Conservation (phyloP, 2,329 filamentous ascomycete species). For the Fusarium nurragi region DNA sequence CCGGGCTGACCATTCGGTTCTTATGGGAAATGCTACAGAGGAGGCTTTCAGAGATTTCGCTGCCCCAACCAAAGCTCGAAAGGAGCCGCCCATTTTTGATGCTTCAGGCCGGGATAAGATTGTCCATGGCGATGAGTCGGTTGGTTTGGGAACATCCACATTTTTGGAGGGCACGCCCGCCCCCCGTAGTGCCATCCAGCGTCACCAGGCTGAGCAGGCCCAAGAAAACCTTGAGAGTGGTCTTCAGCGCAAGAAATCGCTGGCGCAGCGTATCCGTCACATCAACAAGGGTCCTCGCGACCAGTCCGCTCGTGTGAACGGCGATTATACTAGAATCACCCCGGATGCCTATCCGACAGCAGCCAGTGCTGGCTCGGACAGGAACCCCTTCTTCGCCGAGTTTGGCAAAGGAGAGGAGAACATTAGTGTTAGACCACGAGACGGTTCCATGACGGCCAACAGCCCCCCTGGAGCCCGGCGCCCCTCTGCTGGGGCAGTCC, state of each 20-base stretch:
- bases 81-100: conserved; percentile 69
- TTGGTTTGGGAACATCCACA: conserved; percentile 91
- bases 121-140: conserved; percentile 83
- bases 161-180: conserved; percentile 95
- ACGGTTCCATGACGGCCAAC: conserved; percentile 58
- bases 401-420: conserved; percentile 68
- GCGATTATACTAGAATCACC: conserved; percentile 54
- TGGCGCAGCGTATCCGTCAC: conserved; percentile 89
- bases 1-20: conserved; percentile 84
- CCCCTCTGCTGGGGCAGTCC: conserved; percentile 50
- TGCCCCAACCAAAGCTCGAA: conserved; percentile 47
- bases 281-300: conserved; percentile 77
- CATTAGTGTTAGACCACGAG: conserved; percentile 57
- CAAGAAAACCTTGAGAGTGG: conserved; percentile 67
- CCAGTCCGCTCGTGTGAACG: conserved; percentile 66
- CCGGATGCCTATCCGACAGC: conserved; percentile 51
- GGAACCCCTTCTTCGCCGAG: conserved; percentile 86
- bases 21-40: conserved; percentile 81
- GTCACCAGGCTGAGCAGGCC: conserved; percentile 74
- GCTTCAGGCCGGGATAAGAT: conserved; percentile 72
- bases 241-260: conserved; percentile 89
- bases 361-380: conserved; percentile 48
- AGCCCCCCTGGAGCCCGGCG: conserved; percentile 62
- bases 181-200: conserved; percentile 79
- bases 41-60: conserved; percentile 88